Percentiles rank a stretch among this genome's conserved stretches.
Conservation (phyloP, 1,139 yeast species). For the Kodamaea plutei region DNA sequence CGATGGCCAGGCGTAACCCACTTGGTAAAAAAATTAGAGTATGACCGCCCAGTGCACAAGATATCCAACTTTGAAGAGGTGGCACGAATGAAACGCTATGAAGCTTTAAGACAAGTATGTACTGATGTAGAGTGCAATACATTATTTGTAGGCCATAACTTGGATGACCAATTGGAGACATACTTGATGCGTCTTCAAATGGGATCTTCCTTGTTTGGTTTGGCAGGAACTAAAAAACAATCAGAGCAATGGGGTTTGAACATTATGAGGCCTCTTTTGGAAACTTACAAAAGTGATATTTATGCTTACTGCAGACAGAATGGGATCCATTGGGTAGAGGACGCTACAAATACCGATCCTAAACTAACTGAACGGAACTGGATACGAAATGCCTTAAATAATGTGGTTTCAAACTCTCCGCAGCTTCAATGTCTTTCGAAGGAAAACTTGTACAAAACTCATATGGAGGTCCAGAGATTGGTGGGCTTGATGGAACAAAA, state of each 20-base stretch:
- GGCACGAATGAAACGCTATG: conserved; percentile 54
- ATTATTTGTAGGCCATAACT: conserved; percentile 62
- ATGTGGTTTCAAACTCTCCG: conserved; percentile 21
- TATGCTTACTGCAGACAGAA: conserved; percentile 40
- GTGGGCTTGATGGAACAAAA: conserved; percentile 3
- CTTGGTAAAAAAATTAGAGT: conserved; percentile 30
- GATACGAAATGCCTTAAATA: conserved; percentile 29
- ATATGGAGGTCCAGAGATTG: conserved; percentile 11
- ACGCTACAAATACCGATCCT: conserved; percentile 55
- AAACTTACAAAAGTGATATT: conserved; percentile 40
- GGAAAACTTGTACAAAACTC: conserved; percentile 14
- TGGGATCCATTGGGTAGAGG: conserved; percentile 61
- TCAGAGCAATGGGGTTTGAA: conserved; percentile 2
- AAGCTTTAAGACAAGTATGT: conserved; percentile 37
- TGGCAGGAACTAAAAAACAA: conserved; percentile 34
- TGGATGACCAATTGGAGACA: conserved; percentile 73
- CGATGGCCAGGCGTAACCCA: conserved; percentile 39
- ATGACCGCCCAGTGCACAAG: conserved; percentile 21
- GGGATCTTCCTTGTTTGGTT: conserved; percentile 59
- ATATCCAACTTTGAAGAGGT: conserved; percentile 49
- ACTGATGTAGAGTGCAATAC: conserved; percentile 20
- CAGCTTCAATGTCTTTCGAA: conserved; percentile 9
- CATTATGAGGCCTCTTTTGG: conserved; percentile 53
- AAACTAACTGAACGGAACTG: conserved; percentile 54
- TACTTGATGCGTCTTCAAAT: conserved; percentile 51